Evolutionary conservation across 208 protist genomes (phyloP).

Genomic region (Wallacemonas collosoma): DNA sequence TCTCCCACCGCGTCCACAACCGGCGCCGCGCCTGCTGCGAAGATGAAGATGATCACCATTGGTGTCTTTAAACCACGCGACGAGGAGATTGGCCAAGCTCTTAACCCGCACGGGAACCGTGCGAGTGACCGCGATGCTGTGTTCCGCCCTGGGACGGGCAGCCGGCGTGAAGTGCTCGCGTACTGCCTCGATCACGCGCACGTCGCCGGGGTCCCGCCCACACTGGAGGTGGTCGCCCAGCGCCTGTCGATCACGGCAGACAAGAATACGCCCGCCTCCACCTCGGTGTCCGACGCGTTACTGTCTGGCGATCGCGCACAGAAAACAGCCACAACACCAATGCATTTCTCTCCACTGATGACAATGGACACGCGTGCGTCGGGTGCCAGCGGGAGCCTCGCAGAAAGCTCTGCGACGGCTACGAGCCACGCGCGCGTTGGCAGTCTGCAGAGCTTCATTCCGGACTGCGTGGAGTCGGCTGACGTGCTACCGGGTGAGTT

Average conservation of each 20-base stretch:
- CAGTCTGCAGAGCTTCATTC: slow-evolving; percentile 64
- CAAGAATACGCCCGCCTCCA: neutral
- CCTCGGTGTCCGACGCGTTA: neutral
- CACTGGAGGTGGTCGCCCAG: slow-evolving; percentile 47
- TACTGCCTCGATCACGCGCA: slow-evolving; percentile 65
- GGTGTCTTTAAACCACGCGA: slow-evolving; percentile 72
- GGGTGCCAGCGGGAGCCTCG: neutral
- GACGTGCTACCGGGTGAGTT: slow-evolving; percentile 66
- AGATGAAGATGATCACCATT: neutral
- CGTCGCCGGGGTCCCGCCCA: slow-evolving; percentile 66
- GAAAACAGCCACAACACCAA: neutral
- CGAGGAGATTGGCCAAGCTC: slow-evolving; percentile 57
- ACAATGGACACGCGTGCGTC: no score
- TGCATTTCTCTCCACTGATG: no score
- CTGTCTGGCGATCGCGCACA: neutral
- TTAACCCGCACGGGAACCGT: slow-evolving; percentile 60
- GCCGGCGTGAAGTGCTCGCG: slow-evolving; percentile 65
- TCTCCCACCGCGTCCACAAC: no score
- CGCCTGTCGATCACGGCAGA: neutral
- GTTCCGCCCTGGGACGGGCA: slow-evolving; percentile 68
- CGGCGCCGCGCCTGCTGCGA: neutral
- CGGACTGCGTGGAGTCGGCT: slow-evolving; percentile 51
- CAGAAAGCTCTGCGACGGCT: neutral
- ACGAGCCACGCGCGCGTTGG: slow-evolving; percentile 26
- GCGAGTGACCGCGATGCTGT: slow-evolving; percentile 39